Evolutionary conservation across 2,329 filamentous ascomycete genomes (phyloP).

Genomic region (Trichoderma sp.): DNA sequence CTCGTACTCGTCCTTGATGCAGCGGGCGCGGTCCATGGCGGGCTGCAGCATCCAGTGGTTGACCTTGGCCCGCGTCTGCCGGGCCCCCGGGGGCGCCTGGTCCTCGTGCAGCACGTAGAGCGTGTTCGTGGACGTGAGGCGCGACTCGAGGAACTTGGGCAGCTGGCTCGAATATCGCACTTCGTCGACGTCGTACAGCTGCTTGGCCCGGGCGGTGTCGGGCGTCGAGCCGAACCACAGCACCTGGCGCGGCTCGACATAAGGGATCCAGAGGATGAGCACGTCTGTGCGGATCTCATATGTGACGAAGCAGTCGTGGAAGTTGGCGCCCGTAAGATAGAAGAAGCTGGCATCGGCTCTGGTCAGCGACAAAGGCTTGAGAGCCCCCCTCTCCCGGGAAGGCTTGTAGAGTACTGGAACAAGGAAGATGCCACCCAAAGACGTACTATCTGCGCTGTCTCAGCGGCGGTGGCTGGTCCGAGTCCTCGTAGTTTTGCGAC

Average conservation of each 20-base stretch:
- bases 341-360: slow-evolving; percentile 52
- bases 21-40: slow-evolving; percentile 78
- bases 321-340: slow-evolving; percentile 59
- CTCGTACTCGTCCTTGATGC: slow-evolving; percentile 85
- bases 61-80: slow-evolving; percentile 37
- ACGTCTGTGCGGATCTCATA: slow-evolving; percentile 62
- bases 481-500: slow-evolving; percentile 58
- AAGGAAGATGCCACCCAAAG: neutral
- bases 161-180: slow-evolving; percentile 65
- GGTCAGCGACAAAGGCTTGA: neutral
- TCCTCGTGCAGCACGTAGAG: slow-evolving; percentile 52
- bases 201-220: slow-evolving; percentile 61
- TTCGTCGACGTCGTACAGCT: slow-evolving; percentile 68
- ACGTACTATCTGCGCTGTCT: slow-evolving; percentile 62
- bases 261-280: slow-evolving; percentile 74
- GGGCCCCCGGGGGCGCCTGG: slow-evolving; percentile 40
- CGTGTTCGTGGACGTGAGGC: slow-evolving; percentile 45
- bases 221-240: slow-evolving; percentile 68
- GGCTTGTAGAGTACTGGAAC: too few relatives aligned
- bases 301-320: slow-evolving; percentile 58
- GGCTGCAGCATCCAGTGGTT: slow-evolving; percentile 59
- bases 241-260: slow-evolving; percentile 61
- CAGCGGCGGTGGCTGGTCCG: slow-evolving; percentile 58
- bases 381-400: too few relatives aligned
- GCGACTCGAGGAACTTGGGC: slow-evolving; percentile 46